Evolutionary conservation across 495 filamentous ascomycete genomes (phyloP), one percentile per base, ranked within the genome.

Genomic region (Penicillium subrubescens): DNA sequence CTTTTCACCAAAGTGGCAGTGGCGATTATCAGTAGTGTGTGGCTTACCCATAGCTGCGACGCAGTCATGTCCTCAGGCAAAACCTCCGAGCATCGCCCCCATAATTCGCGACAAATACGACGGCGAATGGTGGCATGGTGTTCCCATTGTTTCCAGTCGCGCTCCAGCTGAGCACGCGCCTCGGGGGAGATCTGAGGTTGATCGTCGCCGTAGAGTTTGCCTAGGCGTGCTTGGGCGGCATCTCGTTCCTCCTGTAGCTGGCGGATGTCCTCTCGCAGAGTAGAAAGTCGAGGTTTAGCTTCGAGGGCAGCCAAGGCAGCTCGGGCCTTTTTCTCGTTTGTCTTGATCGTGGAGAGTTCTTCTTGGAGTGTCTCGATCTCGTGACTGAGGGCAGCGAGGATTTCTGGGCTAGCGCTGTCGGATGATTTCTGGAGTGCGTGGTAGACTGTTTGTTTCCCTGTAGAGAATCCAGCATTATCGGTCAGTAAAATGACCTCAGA

Each of bases 401-500:
- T 60, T 55, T 85, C 81, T n/a, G 82, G 77, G 11, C 76, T 75
- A 31, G 67, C 64, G 29, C 75, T 73, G 57, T 87, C 78, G 21
- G 75, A 62, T 43, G 81, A 64, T 50, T 84, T 77, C 75, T 90
- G 86, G 25, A 84, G 52, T 53, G 81, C 79, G 69, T 89, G 87
- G 69, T 89, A 89, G 65, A 90, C 85, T 25, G 79, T 79, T 71
- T 89, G 87, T 72, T 88, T 90, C 19, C 86, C 87, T 88, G 35
- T 19, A 51, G 31, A 51, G 43, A 44, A 50, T 14, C 8, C 37
- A 27, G 5, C n/a, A 29, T 35, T 11, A 6, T 33, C 17, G 23
- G 21, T 31, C 61, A 23, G 29, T 48, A 46, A 59, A 12, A 11
- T 27, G 50, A 67, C 71, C 61, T 56, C 33, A 37, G 31, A 37